Conservation (phyloP, 306 rosid species). For the barrel medic (Medicago truncatula) region DNA sequence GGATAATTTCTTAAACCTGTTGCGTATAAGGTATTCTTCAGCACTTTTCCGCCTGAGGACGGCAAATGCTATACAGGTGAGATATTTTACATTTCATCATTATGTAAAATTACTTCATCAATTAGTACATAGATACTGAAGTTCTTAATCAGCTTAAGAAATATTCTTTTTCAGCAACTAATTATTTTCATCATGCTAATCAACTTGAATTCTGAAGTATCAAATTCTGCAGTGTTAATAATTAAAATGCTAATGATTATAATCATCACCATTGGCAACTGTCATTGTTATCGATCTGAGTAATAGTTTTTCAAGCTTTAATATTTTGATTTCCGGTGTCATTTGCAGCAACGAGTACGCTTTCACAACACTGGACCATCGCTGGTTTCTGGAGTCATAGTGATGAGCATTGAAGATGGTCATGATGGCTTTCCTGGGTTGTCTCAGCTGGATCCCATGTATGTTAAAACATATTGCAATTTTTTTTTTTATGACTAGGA, state of each 20-base stretch:
- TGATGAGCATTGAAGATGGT: slow-evolving; percentile 97
- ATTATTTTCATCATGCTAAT: neutral
- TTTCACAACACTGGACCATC: slow-evolving; percentile 85
- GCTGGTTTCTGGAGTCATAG: slow-evolving; percentile 68
- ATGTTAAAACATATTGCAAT: slow-evolving; percentile 46
- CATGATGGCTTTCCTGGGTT: slow-evolving; percentile 71
- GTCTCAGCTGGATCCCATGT: slow-evolving; percentile 89
- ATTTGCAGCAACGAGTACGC: slow-evolving; percentile 64
- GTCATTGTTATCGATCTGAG: neutral
- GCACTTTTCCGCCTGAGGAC: slow-evolving; percentile 92
- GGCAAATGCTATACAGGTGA: slow-evolving; percentile 83
- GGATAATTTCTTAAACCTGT: slow-evolving; percentile 69
- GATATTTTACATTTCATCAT: slow-evolving; percentile 34
- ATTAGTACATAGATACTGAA: neutral
- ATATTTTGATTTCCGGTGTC: neutral
- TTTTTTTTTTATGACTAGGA: slow-evolving; percentile 21
- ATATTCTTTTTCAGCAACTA: neutral
- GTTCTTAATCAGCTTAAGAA: slow-evolving; percentile 9
- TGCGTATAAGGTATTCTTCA: slow-evolving; percentile 88
- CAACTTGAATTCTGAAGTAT: neutral
- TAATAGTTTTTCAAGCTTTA: neutral
- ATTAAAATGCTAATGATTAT: neutral
- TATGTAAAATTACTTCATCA: slow-evolving; percentile 9
- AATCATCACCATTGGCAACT: neutral
- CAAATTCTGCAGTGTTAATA: neutral